Base-by-base conservation (phyloP, 208 protist genomes). In the Wallacemonas collosoma region DNA sequence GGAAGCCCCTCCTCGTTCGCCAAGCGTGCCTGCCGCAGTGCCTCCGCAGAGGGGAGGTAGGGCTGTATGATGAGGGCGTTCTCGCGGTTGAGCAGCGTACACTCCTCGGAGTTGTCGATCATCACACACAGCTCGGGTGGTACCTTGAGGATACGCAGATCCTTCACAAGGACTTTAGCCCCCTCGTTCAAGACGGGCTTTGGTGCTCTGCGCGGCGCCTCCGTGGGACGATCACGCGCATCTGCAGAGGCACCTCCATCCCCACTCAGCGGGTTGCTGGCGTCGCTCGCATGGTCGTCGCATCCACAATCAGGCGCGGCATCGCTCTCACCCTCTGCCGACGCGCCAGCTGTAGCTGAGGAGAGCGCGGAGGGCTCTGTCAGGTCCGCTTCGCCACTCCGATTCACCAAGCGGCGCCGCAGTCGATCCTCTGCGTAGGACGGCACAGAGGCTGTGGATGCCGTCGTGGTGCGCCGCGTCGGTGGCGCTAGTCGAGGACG, bases 51-150 rank as follows among this genome's bases (percentile, higher is more conserved):
- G 0, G 91, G 91, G 55, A 93, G 87, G 76, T 84, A 96, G 1
- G 91, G 88, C 9, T 88, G 73, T 36, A 96, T 79, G 51, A 96
- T 80, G 12, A 96, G 71, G 1, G 88, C 87, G 74, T 94, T 96
- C 35, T 94, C 87, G 17, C 89, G 79, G 63, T 94, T 94, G 7
- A 90, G 75, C 26, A 89, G 70, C 48, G 83, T 87, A 75, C 85
- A 93, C 73, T 94, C 87, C 68, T 94, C 87, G 3, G 73, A 82
- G 73, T 96, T 96, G 75, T 96, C 91, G 41, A 96, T 85, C 89
- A 94, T 91, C 58, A 96, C 83, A 60, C 93, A 77, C 68, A 94
- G 68, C 77, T 94, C 89, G 26, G 85, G 82, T 54, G 91, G 91
- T 44, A 96, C 91, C 61, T 92, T 90, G 38, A 96, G 78, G 11